Base-by-base conservation (phyloP, 768 basidiomycete species). In the Naganishia antarctica region DNA sequence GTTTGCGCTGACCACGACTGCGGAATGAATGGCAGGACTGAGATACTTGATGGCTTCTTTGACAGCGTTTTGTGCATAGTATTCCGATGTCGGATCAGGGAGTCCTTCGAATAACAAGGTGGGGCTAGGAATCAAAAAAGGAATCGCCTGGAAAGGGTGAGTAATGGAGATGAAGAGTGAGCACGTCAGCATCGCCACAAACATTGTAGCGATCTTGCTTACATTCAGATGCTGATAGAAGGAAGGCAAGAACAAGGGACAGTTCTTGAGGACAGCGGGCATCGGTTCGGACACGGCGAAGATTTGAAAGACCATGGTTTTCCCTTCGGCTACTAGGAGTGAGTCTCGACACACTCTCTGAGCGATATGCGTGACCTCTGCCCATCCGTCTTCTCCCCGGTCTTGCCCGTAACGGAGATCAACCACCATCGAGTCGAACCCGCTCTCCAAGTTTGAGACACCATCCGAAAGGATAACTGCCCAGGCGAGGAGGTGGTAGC, bases 111-210 rank as follows among this genome's bases (percentile, higher is more conserved):
- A 75, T 37, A 77, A 71, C 63, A 71, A 64, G 1, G 73, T 73
- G 8, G 73, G 68, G 9, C 72, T 71, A 7, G 64, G 69, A 63
- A 71, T 68, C 44, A 75, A 21, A 63, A 75, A 72, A 91, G 92
- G 9, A 91, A 91, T 5, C 87, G 80, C 1, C 74, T 91, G 71
- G 5, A 41, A 40, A 40, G 34, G 50, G 50, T 13, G 7, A 57
- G 37, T 31, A 5, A 26, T 25, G 34, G 23, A 37, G 11, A 44
- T 44, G 5, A 9, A 5, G n/a, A n/a, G n/a, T n/a, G n/a, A n/a
- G n/a, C n/a, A n/a, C n/a, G n/a, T n/a, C n/a, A n/a, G n/a, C n/a
- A n/a, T n/a, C n/a, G n/a, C n/a, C n/a, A n/a, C n/a, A n/a, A n/a
- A n/a, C n/a, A 34, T 25, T 37, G 34, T 15, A 7, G 8, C 11